A percentile compares a stretch with the other conserved stretches of the same genome.
These are phyloP conservation scores for Ustilago sp. DNA, from an alignment of 1,284 basidiomycete genomes.

Conservation along the genomic window DNA sequence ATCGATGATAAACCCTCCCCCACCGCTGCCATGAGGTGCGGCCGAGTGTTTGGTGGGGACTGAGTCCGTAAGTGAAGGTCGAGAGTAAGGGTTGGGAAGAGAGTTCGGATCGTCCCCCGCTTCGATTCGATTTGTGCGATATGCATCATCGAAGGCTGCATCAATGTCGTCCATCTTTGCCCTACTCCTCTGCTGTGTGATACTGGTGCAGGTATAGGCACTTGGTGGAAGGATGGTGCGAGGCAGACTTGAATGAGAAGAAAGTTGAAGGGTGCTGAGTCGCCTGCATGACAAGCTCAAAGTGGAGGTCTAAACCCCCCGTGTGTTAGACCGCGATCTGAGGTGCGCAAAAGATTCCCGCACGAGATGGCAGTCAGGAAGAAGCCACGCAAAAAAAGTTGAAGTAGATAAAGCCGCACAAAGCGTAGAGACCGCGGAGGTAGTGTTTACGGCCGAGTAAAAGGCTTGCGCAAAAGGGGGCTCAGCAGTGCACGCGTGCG, in stretches of 20 bases:
- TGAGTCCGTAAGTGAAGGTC: slow-evolving; percentile 7
- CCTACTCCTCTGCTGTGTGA: not conserved
- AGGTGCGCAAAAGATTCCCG: slow-evolving; percentile 1
- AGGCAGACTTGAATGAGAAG: not conserved
- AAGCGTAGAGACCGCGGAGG: too few relatives aligned
- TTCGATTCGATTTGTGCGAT: slow-evolving; percentile 39
- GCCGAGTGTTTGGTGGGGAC: not conserved
- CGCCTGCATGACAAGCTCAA: not conserved
- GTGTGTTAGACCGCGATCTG: not conserved
- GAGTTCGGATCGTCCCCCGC: slow-evolving; percentile 44
- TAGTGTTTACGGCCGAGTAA: too few relatives aligned
- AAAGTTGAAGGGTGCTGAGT: not conserved
- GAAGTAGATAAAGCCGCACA: too few relatives aligned
- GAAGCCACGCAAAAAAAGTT: slow-evolving; percentile 10
- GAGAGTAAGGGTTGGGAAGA: slow-evolving; percentile 49
- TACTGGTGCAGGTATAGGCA: not conserved
- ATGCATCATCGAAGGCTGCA: slow-evolving; percentile 56
- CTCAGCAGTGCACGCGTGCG: too few relatives aligned
- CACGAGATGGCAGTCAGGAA: slow-evolving; percentile 16
- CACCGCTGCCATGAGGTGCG: not conserved
- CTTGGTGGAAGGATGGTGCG: not conserved
- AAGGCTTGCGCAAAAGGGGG: too few relatives aligned
- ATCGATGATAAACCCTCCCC: slow-evolving; percentile 41
- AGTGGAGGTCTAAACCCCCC: slow-evolving; percentile 16
- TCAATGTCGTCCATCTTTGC: slow-evolving; percentile 32